phyloP scores from a whole-genome alignment of 2,329 filamentous ascomycete genomes.

The Xylariales sp. region DNA sequence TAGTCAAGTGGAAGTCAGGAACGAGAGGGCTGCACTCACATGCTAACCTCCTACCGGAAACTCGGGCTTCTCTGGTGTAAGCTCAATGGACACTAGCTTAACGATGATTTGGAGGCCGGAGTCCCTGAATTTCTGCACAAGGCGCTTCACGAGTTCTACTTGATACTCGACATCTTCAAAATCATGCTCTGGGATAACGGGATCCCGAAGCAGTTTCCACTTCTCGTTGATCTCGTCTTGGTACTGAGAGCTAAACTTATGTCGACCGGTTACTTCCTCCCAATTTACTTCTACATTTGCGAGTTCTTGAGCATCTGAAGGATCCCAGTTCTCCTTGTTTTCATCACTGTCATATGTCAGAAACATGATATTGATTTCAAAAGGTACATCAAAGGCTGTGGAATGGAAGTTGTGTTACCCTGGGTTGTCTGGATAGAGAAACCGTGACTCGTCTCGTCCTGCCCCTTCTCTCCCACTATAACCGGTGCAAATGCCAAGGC shows the following conservation, averaged over 20 bases:
- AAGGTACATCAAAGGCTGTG: not conserved
- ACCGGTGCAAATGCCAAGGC: conserved; percentile 8
- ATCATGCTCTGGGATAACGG: not conserved
- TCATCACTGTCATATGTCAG: conserved; percentile 8
- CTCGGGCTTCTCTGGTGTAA: conserved; percentile 49
- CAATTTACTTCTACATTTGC: conserved; percentile 18
- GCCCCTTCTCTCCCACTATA: not conserved
- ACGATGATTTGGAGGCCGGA: conserved; percentile 54
- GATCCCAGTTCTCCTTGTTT: conserved; percentile 12
- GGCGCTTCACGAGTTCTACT: conserved; percentile 8
- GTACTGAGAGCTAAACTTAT: conserved; percentile 4
- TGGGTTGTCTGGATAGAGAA: not conserved
- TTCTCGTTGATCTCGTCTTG: conserved; percentile 13
- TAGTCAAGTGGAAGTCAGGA: not conserved
- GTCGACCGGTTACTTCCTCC: not conserved
- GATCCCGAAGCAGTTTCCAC: conserved; percentile 9
- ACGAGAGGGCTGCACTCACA: no score
- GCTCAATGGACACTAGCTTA: conserved; percentile 55
- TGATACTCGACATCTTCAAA: conserved; percentile 9
- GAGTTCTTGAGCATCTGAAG: conserved; percentile 17
- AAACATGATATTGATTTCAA: not conserved
- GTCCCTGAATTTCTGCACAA: conserved; percentile 28
- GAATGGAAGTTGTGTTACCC: not conserved
- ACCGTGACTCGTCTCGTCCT: not conserved
- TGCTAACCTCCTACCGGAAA: conserved; percentile 46